phyloP scores from a whole-genome alignment of 495 filamentous ascomycete genomes.

The Lophiotrema nucula region DNA sequence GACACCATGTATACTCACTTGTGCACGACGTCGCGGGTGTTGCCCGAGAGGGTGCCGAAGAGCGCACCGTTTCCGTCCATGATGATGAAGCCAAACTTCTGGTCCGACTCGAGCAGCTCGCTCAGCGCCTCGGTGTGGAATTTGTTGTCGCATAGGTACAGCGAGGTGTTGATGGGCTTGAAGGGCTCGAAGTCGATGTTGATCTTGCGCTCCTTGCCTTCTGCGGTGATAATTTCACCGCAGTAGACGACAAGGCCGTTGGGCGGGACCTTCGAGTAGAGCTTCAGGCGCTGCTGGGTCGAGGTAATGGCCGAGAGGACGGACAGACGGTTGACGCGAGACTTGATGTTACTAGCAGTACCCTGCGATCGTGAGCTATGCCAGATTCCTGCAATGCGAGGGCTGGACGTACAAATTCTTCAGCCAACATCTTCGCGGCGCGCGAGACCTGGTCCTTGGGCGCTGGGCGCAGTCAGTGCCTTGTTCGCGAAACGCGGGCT shows the following conservation, averaged over 20 bases:
- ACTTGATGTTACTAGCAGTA: slow-evolving; percentile 99
- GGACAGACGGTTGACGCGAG: slow-evolving; percentile 95
- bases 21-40: slow-evolving; percentile 94
- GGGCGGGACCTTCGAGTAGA: slow-evolving; percentile 96
- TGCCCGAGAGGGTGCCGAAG: slow-evolving; percentile 93
- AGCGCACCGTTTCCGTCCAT: slow-evolving; percentile 99
- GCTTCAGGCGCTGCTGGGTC: slow-evolving; percentile 95
- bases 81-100: slow-evolving; percentile 98
- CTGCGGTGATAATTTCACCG: slow-evolving; percentile 98
- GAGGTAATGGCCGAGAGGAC: slow-evolving; percentile 97
- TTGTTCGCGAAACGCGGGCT: neutral
- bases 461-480: slow-evolving; percentile 50
- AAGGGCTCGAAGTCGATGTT: slow-evolving; percentile 99
- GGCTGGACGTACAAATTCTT: slow-evolving; percentile 83
- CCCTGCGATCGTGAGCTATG: slow-evolving; percentile 49
- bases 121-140: slow-evolving; percentile 97
- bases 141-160: slow-evolving; percentile 99
- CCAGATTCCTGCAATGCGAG: neutral
- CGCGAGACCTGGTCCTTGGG: slow-evolving; percentile 98
- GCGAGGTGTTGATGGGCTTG: slow-evolving; percentile 98
- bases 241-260: slow-evolving; percentile 98
- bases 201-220: slow-evolving; percentile 98
- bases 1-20: slow-evolving; percentile 48
- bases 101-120: slow-evolving; percentile 94
- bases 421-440: slow-evolving; percentile 98